Evolutionary conservation across 208 protist genomes (phyloP).

Genomic region (Trypanosomatidae sp.): DNA sequence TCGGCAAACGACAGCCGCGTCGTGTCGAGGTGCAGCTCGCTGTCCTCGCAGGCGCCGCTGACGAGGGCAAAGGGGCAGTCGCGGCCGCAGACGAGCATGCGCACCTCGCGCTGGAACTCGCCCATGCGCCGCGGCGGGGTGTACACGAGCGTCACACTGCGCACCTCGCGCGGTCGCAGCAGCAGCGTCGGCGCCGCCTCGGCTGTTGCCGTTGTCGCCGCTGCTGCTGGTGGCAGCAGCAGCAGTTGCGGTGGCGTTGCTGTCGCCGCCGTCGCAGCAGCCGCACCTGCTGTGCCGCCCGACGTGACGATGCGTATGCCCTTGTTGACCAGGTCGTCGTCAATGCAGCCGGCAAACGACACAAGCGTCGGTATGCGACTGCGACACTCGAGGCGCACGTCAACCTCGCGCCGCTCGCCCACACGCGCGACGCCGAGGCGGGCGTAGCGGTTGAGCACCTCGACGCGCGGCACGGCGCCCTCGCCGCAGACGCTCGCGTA

Average conservation of each 20-base stretch:
- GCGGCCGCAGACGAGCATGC: conserved; percentile 83
- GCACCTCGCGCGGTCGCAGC: conserved; percentile 76
- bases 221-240: too few relatives aligned
- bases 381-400: conserved; percentile 78
- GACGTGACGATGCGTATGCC: conserved; percentile 40
- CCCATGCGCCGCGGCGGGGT: conserved; percentile 70
- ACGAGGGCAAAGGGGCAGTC: conserved; percentile 77
- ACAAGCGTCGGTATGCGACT: conserved; percentile 71
- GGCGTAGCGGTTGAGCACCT: conserved; percentile 70
- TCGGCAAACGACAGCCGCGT: conserved; percentile 84
- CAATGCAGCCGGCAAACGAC: conserved; percentile 50
- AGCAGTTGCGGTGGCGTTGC: conserved; percentile 3
- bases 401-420: conserved; percentile 47
- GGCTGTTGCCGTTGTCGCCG: too few relatives aligned
- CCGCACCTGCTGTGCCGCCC: conserved; percentile 1
- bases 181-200: conserved; percentile 19
- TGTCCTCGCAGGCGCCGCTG: conserved; percentile 85
- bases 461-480: conserved; percentile 80
- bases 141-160: conserved; percentile 63
- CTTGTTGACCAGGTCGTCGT: conserved; percentile 43
- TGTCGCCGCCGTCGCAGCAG: neutral
- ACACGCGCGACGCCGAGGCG: conserved; percentile 78
- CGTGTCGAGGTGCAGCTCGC: conserved; percentile 91
- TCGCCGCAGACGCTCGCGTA: conserved; percentile 81
- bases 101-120: conserved; percentile 80